phyloP scores from a whole-genome alignment of 2,329 filamentous ascomycete genomes.

The Cercospora sp. region DNA sequence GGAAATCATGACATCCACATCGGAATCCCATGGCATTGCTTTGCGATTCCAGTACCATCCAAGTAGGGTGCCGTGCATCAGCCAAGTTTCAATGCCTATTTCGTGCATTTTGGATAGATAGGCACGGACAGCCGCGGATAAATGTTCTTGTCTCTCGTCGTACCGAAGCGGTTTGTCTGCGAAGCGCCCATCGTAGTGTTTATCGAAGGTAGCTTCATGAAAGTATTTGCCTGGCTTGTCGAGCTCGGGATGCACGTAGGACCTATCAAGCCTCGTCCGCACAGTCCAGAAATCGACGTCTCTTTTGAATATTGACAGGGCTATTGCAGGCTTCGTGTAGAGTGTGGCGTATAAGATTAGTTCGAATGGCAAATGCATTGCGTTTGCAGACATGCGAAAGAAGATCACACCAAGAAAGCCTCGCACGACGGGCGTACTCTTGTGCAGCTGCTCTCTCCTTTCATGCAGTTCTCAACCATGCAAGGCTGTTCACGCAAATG shows the following conservation, averaged over 20 bases:
- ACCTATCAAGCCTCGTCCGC: slow-evolving; percentile 41
- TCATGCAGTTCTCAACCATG: neutral
- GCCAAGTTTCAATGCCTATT: slow-evolving; percentile 61
- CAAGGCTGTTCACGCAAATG: neutral
- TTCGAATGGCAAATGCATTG: slow-evolving; percentile 14
- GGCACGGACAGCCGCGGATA: slow-evolving; percentile 55
- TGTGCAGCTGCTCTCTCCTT: neutral
- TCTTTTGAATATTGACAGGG: slow-evolving; percentile 26
- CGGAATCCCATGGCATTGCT: slow-evolving; percentile 63
- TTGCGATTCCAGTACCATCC: slow-evolving; percentile 65
- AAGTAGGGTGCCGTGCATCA: slow-evolving; percentile 62
- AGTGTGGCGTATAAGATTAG: slow-evolving; percentile 5
- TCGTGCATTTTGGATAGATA: slow-evolving; percentile 59
- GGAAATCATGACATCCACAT: slow-evolving; percentile 61
- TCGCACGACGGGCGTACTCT: neutral
- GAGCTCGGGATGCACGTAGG: slow-evolving; percentile 27
- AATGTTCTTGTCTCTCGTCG: slow-evolving; percentile 49
- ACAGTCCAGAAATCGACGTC: slow-evolving; percentile 50
- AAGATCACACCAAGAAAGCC: neutral
- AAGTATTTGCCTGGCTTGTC: slow-evolving; percentile 54
- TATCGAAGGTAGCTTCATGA: slow-evolving; percentile 54
- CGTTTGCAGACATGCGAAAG: neutral
- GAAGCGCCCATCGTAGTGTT: slow-evolving; percentile 60
- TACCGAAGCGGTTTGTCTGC: slow-evolving; percentile 48
- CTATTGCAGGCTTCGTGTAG: slow-evolving; percentile 1